phyloP scores from a whole-genome alignment of 2,329 filamentous ascomycete species.

The Coniella vitis region DNA sequence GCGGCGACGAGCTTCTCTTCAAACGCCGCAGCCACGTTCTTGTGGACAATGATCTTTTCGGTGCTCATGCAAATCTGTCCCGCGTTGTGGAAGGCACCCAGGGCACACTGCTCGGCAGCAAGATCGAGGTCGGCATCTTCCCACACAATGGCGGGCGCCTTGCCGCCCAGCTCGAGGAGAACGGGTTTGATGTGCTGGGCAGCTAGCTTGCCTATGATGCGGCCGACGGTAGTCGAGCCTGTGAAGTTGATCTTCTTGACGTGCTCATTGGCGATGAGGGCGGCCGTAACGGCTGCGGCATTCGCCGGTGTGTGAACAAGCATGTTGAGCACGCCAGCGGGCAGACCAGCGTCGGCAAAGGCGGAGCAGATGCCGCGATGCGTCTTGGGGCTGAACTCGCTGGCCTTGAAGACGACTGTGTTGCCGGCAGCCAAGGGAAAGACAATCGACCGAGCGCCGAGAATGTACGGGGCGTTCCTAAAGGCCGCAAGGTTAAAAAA shows the following conservation, averaged over 20 bases:
- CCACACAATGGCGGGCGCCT: conserved; percentile 70
- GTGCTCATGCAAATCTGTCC: conserved; percentile 87
- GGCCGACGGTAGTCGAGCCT: conserved; percentile 66
- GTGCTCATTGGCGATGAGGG: conserved; percentile 58
- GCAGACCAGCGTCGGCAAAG: conserved; percentile 69
- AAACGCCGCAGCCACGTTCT: conserved; percentile 39
- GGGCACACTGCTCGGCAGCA: conserved; percentile 60
- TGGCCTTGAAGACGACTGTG: conserved; percentile 65
- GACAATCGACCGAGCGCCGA: conserved; percentile 47
- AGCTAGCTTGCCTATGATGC: conserved; percentile 62
- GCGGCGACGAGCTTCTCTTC: conserved; percentile 34
- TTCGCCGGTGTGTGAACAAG: conserved; percentile 59
- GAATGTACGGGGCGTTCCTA: conserved; percentile 52
- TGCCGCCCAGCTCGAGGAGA: conserved; percentile 76
- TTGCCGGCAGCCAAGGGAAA: conserved; percentile 72
- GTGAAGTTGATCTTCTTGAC: conserved; percentile 85
- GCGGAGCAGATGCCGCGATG: conserved; percentile 56
- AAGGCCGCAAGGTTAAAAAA: too few relatives aligned
- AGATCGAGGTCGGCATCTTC: conserved; percentile 71
- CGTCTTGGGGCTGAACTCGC: conserved; percentile 59
- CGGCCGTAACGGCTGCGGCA: conserved; percentile 59
- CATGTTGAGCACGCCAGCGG: conserved; percentile 66
- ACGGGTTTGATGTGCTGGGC: conserved; percentile 73
- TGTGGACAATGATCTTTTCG: conserved; percentile 61
- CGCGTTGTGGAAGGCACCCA: conserved; percentile 65